Percentiles rank a stretch among this genome's conserved stretches.
These are phyloP conservation scores for Colletotrichum sp. DNA, from an alignment of 2,329 filamentous ascomycete species.

Conservation along the genomic window DNA sequence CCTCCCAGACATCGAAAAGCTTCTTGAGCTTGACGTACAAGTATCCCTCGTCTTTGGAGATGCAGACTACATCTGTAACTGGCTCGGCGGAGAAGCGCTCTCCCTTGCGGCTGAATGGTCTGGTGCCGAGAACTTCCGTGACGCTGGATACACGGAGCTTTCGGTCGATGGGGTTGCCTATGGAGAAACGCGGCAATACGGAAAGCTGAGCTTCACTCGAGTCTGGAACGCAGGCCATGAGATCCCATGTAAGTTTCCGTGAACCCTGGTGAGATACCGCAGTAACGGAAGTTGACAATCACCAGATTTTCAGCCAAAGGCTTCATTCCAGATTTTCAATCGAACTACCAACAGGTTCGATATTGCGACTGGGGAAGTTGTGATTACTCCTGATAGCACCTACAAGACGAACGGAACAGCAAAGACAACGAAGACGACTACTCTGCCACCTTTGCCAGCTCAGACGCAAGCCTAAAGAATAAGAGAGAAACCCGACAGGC, in stretches of 20 bases:
- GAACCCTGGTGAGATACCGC: rapidly evolving
- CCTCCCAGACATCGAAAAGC: slow-evolving; percentile 1
- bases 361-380: slow-evolving; percentile 47
- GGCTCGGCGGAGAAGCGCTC: slow-evolving; percentile 55
- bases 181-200: slow-evolving; percentile 71
- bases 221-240: slow-evolving; percentile 61
- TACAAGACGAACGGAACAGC: neutral
- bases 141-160: slow-evolving; percentile 69
- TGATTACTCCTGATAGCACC: neutral
- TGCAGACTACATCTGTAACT: slow-evolving; percentile 58
- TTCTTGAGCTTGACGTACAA: slow-evolving; percentile 60
- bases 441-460: neutral
- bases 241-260: neutral
- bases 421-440: neutral
- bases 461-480: neutral
- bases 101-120: slow-evolving; percentile 59
- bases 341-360: slow-evolving; percentile 53
- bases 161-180: slow-evolving; percentile 62
- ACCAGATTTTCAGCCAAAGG: slow-evolving; percentile 51
- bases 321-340: slow-evolving; percentile 51
- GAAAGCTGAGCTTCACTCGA: slow-evolving; percentile 64
- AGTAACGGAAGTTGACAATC: neutral
- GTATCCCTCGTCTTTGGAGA: slow-evolving; percentile 62
- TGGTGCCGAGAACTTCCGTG: slow-evolving; percentile 64
- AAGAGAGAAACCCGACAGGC: neutral